Percentiles rank a stretch among this genome's conserved stretches.
phyloP scores from a whole-genome alignment of 1,284 basidiomycete genomes.

The Flammula alnicola region DNA sequence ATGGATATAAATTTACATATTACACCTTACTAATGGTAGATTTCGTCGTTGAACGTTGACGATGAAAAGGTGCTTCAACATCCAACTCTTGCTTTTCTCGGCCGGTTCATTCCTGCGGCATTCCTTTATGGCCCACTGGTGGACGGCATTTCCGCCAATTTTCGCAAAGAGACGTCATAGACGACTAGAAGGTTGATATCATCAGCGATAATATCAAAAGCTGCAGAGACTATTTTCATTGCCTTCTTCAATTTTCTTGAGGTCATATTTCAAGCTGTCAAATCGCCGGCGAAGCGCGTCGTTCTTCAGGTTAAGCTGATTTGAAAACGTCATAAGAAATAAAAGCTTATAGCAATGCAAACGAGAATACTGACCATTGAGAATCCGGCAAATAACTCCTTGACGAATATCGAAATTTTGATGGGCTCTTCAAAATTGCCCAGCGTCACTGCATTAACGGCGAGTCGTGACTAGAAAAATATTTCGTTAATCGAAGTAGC shows the following conservation, averaged over 20 bases:
- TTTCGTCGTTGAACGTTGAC: too few relatives aligned
- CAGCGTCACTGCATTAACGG: constrained; percentile 83
- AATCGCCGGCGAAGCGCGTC: constrained; percentile 79
- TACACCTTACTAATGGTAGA: too few relatives aligned
- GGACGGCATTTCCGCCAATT: constrained; percentile 43
- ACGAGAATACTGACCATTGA: constrained; percentile 60
- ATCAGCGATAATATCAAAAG: constrained; percentile 5
- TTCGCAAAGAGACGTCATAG: constrained; percentile 82
- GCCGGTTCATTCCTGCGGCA: too few relatives aligned
- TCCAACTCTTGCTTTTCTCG: too few relatives aligned
- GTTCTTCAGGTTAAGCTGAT: constrained; percentile 87
- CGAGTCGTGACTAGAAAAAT: constrained; percentile 68
- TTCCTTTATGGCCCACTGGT: too few relatives aligned
- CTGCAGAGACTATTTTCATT: constrained; percentile 19
- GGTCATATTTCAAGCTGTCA: constrained; percentile 84
- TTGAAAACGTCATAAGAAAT: constrained; percentile 12
- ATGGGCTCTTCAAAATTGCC: constrained; percentile 83
- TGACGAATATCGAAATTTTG: constrained; percentile 80
- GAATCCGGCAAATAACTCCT: constrained; percentile 83
- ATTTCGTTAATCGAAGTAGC: constrained; percentile 12
- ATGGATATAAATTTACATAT: too few relatives aligned
- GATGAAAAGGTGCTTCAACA: too few relatives aligned
- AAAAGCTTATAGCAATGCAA: neutral
- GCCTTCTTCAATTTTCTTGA: constrained; percentile 92
- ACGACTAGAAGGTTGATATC: constrained; percentile 56